Evolutionary conservation across 768 basidiomycete genomes (phyloP).

Genomic region (Mycena metata): DNA sequence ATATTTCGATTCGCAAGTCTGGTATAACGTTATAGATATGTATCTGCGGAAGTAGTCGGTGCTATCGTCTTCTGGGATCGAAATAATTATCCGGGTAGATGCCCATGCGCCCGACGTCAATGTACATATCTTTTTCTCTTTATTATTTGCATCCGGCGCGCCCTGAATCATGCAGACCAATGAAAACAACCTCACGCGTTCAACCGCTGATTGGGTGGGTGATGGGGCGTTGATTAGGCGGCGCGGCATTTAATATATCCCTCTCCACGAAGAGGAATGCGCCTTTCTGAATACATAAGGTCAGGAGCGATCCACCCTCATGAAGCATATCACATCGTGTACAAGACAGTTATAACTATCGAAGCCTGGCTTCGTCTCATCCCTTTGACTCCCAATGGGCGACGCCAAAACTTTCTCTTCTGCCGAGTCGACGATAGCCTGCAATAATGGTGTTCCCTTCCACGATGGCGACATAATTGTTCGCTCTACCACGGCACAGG

Average conservation of each 20-base stretch:
- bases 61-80: not conserved
- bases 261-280: not conserved
- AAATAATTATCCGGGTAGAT: not conserved
- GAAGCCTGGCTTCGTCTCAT: not conserved
- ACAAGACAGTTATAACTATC: too few species aligned
- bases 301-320: not conserved
- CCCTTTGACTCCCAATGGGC: not conserved
- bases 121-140: not conserved
- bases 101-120: not conserved
- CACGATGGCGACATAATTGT: slow-evolving; percentile 22
- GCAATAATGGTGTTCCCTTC: slow-evolving; percentile 1
- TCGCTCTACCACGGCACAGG: slow-evolving; percentile 3
- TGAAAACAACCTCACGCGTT: not conserved
- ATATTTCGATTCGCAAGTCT: slow-evolving; percentile 45
- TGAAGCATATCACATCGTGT: too few species aligned
- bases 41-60: slow-evolving; percentile 28
- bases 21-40: slow-evolving; percentile 42
- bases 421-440: not conserved
- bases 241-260: not conserved
- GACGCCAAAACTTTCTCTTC: not conserved
- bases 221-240: not conserved
- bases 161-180: too few species aligned
- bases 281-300: not conserved
- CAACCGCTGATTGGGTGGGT: not conserved
- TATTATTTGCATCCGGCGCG: not conserved